These are phyloP conservation scores for Brassica hybrid DNA, from an alignment of 441 rosid genomes.

Conservation along the genomic window DNA sequence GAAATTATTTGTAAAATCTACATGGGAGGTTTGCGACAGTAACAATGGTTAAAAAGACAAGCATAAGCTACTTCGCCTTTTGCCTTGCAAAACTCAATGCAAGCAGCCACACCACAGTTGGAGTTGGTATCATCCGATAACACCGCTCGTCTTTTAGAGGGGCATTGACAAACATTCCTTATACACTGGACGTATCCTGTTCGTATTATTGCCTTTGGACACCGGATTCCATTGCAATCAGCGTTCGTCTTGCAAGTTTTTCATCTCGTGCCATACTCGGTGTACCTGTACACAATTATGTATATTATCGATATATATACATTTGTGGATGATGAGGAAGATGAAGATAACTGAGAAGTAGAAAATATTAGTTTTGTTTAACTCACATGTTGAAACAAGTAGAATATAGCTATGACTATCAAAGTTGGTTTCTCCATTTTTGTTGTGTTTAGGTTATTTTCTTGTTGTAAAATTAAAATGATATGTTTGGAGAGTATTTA, in stretches of 20 bases:
- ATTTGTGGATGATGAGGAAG: background rate
- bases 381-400: conserved; percentile 24
- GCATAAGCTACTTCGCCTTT: background rate
- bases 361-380: background rate
- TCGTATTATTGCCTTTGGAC: background rate
- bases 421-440: conserved; percentile 22
- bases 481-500: background rate
- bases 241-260: background rate
- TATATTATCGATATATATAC: background rate
- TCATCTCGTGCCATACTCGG: background rate
- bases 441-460: background rate
- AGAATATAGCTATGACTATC: conserved; percentile 5
- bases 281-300: background rate
- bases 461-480: background rate
- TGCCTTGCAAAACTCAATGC: conserved; percentile 4
- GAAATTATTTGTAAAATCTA: background rate
- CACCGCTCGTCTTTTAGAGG: background rate
- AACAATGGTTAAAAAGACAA: background rate
- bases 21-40: conserved; percentile 18
- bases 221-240: conserved; percentile 4
- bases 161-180: background rate
- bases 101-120: conserved; percentile 22
- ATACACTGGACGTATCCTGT: background rate
- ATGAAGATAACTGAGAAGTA: background rate
- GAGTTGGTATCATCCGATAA: background rate